Evolutionary conservation across 192 early-diverging fungal species (phyloP).

Genomic region (Bifiguratus adelaidae): DNA sequence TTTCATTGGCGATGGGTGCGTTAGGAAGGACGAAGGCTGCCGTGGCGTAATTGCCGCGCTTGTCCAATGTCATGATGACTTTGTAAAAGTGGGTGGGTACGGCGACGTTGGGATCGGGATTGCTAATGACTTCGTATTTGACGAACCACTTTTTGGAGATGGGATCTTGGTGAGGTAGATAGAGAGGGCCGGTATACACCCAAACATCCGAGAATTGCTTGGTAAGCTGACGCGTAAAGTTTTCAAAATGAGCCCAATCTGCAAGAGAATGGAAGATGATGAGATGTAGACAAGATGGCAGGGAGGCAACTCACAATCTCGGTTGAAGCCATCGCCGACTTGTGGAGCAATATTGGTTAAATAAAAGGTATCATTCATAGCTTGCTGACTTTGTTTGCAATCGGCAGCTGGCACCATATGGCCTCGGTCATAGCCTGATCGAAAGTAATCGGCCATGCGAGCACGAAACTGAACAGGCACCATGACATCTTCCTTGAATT

Average conservation of each 20-base stretch:
- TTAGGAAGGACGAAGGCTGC: slow-evolving; percentile 85
- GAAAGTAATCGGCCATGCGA: slow-evolving; percentile 65
- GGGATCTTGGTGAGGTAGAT: slow-evolving; percentile 59
- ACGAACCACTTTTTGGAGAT: slow-evolving; percentile 63
- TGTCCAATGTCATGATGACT: slow-evolving; percentile 60
- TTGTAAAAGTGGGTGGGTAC: slow-evolving; percentile 96
- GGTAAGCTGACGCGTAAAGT: slow-evolving; percentile 63
- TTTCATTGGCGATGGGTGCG: slow-evolving; percentile 46
- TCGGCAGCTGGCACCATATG: slow-evolving; percentile 92
- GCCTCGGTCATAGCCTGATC: slow-evolving; percentile 81
- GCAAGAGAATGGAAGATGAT: background rate
- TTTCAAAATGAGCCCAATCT: slow-evolving; percentile 85
- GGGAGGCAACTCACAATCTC: slow-evolving; percentile 50
- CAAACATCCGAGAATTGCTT: slow-evolving; percentile 72
- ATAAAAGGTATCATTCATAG: slow-evolving; percentile 83
- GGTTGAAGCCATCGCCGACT: slow-evolving; percentile 81
- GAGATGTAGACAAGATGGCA: background rate
- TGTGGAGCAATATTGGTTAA: slow-evolving; percentile 73
- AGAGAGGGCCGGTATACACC: slow-evolving; percentile 82
- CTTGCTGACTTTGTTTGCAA: slow-evolving; percentile 52
- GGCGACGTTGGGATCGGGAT: slow-evolving; percentile 72
- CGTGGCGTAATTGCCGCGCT: slow-evolving; percentile 32
- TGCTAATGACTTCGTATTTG: slow-evolving; percentile 82
- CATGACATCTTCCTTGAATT: slow-evolving; percentile 65
- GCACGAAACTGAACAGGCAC: slow-evolving; percentile 73